Base-by-base conservation (phyloP, 805 yeast genomes). In the Saccharomycopsis javanensis region DNA sequence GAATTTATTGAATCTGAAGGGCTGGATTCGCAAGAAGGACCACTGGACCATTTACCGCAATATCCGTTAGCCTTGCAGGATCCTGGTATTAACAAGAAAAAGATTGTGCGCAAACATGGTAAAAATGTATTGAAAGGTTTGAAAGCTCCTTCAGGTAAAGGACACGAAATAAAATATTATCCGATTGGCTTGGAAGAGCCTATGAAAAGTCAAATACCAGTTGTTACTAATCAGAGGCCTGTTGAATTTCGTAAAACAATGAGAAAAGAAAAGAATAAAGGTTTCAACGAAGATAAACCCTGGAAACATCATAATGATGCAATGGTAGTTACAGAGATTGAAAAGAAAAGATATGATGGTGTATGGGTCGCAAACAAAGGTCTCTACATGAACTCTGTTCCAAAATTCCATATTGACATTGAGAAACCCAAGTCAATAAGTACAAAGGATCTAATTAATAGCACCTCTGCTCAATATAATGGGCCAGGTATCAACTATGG, bases 281-380 rank as follows among this genome's bases (percentile, higher is more conserved):
- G 71, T 57, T 90, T 91, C 69, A 85, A 91, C 66, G 96, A 86
- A 65, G 88, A 86, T 59, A 89, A 90, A 69, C 98, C 98, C 0
- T 90, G 97, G 97, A 90, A 91, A 64, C 83, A 85, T 64, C 97
- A 89, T 69, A 74, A 74, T 31, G 86, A 81, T 59, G 74, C 82
- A 5, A 67, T 74, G 62, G 68, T 72, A 45, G 71, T 76, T n/a
- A 75, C 79, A 0, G 82, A 79, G 50, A 77, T 74, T 50, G 98
- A 94, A 67, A 77, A 88, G 59, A 90, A 90, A 67, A 71, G 98
- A 38, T 94, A 92, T 69, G 97, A 91, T 69, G 95, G 96, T 27
- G 79, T 94, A 15, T 94, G 96, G 96, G 96, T 86, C 0, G 82
- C 96, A 34, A 94, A 94, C 67, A 81, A 80, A 61, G 96, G 94